phyloP scores from a whole-genome alignment of 805 yeast species.

The Nakazawaea pomicola region DNA sequence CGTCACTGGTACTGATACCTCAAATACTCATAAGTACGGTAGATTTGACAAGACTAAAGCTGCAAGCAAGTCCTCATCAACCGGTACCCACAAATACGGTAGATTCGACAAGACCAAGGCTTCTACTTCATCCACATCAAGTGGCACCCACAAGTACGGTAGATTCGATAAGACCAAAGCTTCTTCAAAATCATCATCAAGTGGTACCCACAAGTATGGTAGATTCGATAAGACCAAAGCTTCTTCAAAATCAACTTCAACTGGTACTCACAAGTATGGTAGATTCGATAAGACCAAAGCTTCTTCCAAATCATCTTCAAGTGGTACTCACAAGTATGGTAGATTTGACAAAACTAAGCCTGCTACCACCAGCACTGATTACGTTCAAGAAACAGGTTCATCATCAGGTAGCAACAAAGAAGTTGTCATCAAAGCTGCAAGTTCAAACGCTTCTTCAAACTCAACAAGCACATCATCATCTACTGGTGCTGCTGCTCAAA shows the following conservation, averaged over 20 bases:
- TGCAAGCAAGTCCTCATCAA: slow-evolving; percentile 26
- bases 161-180: slow-evolving; percentile 43
- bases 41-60: slow-evolving; percentile 43
- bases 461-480: slow-evolving; percentile 17
- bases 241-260: slow-evolving; percentile 25
- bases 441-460: slow-evolving; percentile 20
- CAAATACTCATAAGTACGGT: slow-evolving; percentile 53
- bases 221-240: slow-evolving; percentile 43
- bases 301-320: slow-evolving; percentile 23
- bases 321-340: slow-evolving; percentile 41
- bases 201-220: slow-evolving; percentile 42
- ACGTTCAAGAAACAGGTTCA: slow-evolving; percentile 18
- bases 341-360: slow-evolving; percentile 39
- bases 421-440: slow-evolving; percentile 14
- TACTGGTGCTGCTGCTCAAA: slow-evolving; percentile 20
- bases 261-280: slow-evolving; percentile 54
- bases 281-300: slow-evolving; percentile 44
- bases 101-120: slow-evolving; percentile 42
- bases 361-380: slow-evolving; percentile 33
- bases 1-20: slow-evolving; percentile 36
- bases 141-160: slow-evolving; percentile 54
- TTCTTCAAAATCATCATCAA: slow-evolving; percentile 24
- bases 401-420: slow-evolving; percentile 13
- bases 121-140: slow-evolving; percentile 27
- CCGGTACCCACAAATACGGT: slow-evolving; percentile 54